A percentile compares a stretch with the other conserved stretches of the same genome.
These are phyloP conservation scores for Diaporthe helianthi DNA, from an alignment of 2,329 filamentous ascomycete species.

Conservation along the genomic window DNA sequence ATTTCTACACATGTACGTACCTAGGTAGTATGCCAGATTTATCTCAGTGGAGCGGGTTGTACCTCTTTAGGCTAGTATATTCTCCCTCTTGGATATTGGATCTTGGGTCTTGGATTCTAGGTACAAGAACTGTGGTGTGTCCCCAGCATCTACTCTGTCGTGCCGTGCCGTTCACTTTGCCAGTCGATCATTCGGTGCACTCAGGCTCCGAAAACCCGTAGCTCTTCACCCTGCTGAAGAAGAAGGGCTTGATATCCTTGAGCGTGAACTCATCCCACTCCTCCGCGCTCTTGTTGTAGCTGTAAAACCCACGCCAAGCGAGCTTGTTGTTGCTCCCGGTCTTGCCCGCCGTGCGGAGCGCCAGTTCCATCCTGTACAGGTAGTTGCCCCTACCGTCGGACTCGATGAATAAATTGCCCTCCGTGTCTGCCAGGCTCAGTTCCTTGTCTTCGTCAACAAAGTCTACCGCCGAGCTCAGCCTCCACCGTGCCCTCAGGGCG, in stretches of 20 bases:
- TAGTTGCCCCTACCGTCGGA: conserved; percentile 86
- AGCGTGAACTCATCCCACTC: conserved; percentile 84
- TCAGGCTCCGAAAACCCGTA: conserved; percentile 57
- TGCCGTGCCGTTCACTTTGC: neutral
- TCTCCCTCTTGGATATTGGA: too few relatives aligned
- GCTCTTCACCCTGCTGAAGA: conserved; percentile 71
- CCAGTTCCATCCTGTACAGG: conserved; percentile 81
- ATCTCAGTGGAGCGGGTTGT: neutral
- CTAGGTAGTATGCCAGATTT: neutral
- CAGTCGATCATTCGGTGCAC: neutral
- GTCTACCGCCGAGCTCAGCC: conserved; percentile 49
- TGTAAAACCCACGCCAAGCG: conserved; percentile 88
- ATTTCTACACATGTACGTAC: neutral
- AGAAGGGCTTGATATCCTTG: conserved; percentile 67
- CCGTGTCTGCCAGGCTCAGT: conserved; percentile 51
- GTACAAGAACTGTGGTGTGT: neutral
- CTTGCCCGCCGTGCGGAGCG: conserved; percentile 69
- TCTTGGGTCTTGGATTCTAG: neutral
- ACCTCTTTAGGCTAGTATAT: neutral
- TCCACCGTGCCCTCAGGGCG: conserved; percentile 66
- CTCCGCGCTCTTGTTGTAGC: conserved; percentile 86
- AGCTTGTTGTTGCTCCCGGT: conserved; percentile 83
- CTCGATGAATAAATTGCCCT: conserved; percentile 80
- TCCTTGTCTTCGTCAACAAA: conserved; percentile 38
- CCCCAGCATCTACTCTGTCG: neutral